Evolutionary conservation across 176 grass and related monocot genomes (phyloP), one percentile per base, ranked within the genome.

Genomic region (Musa itinerans): DNA sequence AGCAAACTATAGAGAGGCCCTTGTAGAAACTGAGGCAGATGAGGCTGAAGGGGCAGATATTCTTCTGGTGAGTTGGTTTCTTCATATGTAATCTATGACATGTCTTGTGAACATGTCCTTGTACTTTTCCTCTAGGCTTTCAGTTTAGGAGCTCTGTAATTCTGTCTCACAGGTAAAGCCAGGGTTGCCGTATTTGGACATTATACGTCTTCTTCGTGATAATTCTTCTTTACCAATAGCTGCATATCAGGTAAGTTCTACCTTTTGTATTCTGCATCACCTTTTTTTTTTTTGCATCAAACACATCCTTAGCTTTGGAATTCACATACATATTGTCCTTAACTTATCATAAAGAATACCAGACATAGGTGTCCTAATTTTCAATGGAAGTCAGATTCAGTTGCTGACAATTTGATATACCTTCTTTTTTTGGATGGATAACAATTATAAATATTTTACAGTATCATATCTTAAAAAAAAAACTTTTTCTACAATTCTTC

Each of bases 1-100:
- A 69, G 94, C 94, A 50, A 97, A 97, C 68, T 93, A 97, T 84
- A 93, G 94, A 76, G 94, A 97, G 82, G 90, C 94, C 26, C 94
- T 97, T 51, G 71, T 97, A 69, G 94, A 97, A 93, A 83, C 88
- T 65, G 84, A 78, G 83, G 85, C 83, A 24, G 94, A 97, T 85
- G 94, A 93, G 75, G 78, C 74, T 59, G 94, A 97, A 86, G 90
- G 90, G 55, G 90, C 94, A 78, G 90, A 97, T 82, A 97, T 97
- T 72, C 94, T 97, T 48, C 75, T 93, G 51, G 94, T 93, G 56
- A 85, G 65, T 72, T 19, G 81, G 55, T 75, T 81, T 72, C n/a
- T 54, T 51, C 0, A 78, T 63, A 43, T 74, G 4, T 13, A 15
- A 69, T 79, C 50, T 71, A 68, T 74, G 11, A n/a, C 20, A 53